phyloP scores from a whole-genome alignment of 441 rosid genomes.

The Aleurites moluccanus region DNA sequence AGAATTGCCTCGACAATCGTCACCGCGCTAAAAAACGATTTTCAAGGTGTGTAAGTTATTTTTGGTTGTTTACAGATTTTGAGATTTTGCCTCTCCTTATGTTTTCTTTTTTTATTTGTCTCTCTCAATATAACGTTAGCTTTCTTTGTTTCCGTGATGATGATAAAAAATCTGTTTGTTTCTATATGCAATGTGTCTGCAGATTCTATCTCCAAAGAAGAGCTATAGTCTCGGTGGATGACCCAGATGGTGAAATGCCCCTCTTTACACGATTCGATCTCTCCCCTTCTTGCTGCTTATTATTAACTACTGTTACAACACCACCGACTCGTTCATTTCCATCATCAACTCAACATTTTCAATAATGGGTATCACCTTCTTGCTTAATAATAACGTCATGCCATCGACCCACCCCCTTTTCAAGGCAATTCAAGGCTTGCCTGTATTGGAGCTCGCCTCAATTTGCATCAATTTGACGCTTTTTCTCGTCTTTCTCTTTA shows the following conservation, averaged over 20 bases:
- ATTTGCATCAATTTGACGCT: slow-evolving; percentile 71
- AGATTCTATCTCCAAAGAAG: slow-evolving; percentile 37
- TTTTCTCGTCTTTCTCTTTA: slow-evolving; percentile 57
- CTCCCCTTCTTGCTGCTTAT: slow-evolving; percentile 16
- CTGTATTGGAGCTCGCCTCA: slow-evolving; percentile 69
- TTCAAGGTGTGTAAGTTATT: slow-evolving; percentile 32
- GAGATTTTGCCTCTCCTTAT: slow-evolving; percentile 19
- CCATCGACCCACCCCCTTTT: slow-evolving; percentile 27
- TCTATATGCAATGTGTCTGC: slow-evolving; percentile 66
- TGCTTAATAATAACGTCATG: slow-evolving; percentile 36
- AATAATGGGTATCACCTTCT: slow-evolving; percentile 48
- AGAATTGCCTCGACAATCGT: slow-evolving; percentile 34
- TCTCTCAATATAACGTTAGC: not conserved
- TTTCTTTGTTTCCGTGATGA: slow-evolving; percentile 33
- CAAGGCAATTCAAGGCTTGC: slow-evolving; percentile 47
- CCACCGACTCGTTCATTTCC: slow-evolving; percentile 30
- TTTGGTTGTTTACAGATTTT: slow-evolving; percentile 27
- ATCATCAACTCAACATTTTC: slow-evolving; percentile 27
- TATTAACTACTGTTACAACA: slow-evolving; percentile 5
- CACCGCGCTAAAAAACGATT: slow-evolving; percentile 18
- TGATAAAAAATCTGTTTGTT: slow-evolving; percentile 39
- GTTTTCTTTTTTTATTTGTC: not conserved
- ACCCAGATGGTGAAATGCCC: slow-evolving; percentile 71
- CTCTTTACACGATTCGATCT: slow-evolving; percentile 41
- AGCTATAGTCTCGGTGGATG: slow-evolving; percentile 26